Conservation (phyloP, 352 stramenopile genomes). For the Globisporangium polare region DNA sequence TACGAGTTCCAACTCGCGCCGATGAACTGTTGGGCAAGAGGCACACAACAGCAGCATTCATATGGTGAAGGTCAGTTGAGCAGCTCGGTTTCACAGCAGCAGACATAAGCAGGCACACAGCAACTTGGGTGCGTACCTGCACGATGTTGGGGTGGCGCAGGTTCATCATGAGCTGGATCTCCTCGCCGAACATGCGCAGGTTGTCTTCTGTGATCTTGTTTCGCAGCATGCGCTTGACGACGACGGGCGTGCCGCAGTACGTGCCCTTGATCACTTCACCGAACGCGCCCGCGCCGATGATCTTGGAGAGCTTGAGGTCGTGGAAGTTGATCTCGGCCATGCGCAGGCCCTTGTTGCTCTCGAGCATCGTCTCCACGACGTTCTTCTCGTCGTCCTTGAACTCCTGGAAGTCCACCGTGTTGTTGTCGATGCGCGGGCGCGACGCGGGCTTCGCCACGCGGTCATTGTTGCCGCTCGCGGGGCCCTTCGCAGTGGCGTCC, state of each 20-base stretch:
- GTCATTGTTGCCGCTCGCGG: not conserved
- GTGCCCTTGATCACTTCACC: constrained; percentile 88
- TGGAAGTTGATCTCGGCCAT: constrained; percentile 90
- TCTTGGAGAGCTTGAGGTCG: constrained; percentile 86
- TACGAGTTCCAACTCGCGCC: constrained; percentile 90
- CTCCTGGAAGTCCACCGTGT: constrained; percentile 76
- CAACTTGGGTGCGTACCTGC: constrained; percentile 27
- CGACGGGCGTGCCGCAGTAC: constrained; percentile 85
- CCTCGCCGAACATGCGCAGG: constrained; percentile 85
- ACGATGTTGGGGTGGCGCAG: constrained; percentile 87
- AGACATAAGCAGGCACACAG: not conserved
- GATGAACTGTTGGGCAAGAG: constrained; percentile 59
- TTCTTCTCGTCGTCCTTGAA: constrained; percentile 88
- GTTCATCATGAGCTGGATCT: constrained; percentile 91
- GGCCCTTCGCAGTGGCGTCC: not conserved
- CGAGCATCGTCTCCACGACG: constrained; percentile 85
- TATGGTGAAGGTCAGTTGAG: not conserved
- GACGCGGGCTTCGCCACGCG: constrained; percentile 4
- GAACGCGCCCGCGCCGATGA: constrained; percentile 82
- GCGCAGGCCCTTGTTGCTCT: constrained; percentile 82
- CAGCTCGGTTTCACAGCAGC: not conserved
- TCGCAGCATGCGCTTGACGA: constrained; percentile 87
- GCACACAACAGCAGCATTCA: not conserved
- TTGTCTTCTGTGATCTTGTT: constrained; percentile 90
- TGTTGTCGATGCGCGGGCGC: constrained; percentile 21